Evolutionary conservation across 176 grass and related monocot species (phyloP).

Genomic region (Ananas comosus): DNA sequence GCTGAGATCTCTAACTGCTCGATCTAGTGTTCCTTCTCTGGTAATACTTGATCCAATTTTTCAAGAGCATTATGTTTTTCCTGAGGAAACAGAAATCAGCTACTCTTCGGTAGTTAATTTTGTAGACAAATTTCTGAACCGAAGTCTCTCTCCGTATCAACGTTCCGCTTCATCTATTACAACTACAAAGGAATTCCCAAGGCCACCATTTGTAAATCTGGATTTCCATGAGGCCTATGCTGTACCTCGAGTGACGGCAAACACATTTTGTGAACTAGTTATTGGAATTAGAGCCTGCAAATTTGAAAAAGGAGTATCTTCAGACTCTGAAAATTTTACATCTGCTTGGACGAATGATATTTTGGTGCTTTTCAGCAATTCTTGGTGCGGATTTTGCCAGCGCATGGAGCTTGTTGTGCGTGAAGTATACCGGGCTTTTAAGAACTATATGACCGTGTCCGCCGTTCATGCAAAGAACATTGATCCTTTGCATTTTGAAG

Average conservation of each 20-base stretch:
- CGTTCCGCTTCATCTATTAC: conserved; percentile 23
- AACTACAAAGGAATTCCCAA: conserved; percentile 55
- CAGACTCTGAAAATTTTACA: conserved; percentile 25
- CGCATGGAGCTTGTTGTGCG: conserved; percentile 67
- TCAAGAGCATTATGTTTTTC: conserved; percentile 63
- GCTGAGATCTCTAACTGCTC: conserved; percentile 56
- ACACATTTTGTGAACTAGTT: conserved; percentile 57
- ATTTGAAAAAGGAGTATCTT: conserved; percentile 26
- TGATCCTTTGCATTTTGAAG: conserved; percentile 42
- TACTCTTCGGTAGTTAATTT: conserved; percentile 55
- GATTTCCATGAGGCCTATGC: conserved; percentile 81
- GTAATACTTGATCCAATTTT: conserved; percentile 73
- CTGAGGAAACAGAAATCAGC: conserved; percentile 46
- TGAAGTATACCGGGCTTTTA: conserved; percentile 71
- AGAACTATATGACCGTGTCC: conserved; percentile 34
- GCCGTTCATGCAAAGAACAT: conserved; percentile 25
- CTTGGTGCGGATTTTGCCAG: conserved; percentile 97
- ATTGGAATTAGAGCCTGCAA: conserved; percentile 53
- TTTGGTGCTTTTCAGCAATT: conserved; percentile 85
- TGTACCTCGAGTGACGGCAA: conserved; percentile 58
- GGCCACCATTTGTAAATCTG: conserved; percentile 80
- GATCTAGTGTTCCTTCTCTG: conserved; percentile 65
- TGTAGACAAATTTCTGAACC: conserved; percentile 65
- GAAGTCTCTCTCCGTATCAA: conserved; percentile 55
- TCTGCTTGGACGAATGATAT: conserved; percentile 74